Evolutionary conservation across 352 stramenopile species (phyloP), one percentile per base, ranked within the genome.

Genomic region (Thraustochytrium sp.): DNA sequence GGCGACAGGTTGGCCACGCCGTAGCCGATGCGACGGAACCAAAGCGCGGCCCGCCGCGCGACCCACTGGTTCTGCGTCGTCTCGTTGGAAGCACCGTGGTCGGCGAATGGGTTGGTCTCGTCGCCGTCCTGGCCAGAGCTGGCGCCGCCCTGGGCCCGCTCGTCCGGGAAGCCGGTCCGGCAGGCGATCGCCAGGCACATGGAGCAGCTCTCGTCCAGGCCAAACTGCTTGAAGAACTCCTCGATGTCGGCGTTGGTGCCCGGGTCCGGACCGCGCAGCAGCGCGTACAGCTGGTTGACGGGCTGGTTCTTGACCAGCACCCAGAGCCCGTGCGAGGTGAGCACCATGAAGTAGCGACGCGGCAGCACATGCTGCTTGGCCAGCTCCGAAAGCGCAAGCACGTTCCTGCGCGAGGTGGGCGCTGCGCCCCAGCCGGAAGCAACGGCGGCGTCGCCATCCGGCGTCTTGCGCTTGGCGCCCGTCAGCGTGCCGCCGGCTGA

Each of bases 261-360:
- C 11, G 68, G 68, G 38, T 80, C 68, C n/a, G 68, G 68, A 16
- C 68, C 68, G 11, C 40, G 13, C 68, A 80, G 23, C 5, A 80
- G 68, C 16, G 46, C 34, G 38, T 80, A 51, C 1, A 80, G 68
- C 68, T 80, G 68, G 68, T 80, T 80, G 68, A 80, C 38, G 37
- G 68, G 68, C 1, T 44, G 68, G 31, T 68, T 68, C 44, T 80
- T 80, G 48, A 72, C 46, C 9, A 80, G 68, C 21, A 80, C 46
- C 68, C 68, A 80, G 9, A 80, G 68, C 38, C 68, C 68, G 31
- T 80, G 68, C 37, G 68, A 80, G 38, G 68, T 80, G 53, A 80
- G 68, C 11, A 80, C 68, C 21, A 63, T 16, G 76, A 80, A 80
- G 42, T 63, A 80, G 13, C 68, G 68, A 34, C 68, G 48, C 23